phyloP scores from a whole-genome alignment of 2,329 filamentous ascomycete species.

The Colletotrichum sp. region DNA sequence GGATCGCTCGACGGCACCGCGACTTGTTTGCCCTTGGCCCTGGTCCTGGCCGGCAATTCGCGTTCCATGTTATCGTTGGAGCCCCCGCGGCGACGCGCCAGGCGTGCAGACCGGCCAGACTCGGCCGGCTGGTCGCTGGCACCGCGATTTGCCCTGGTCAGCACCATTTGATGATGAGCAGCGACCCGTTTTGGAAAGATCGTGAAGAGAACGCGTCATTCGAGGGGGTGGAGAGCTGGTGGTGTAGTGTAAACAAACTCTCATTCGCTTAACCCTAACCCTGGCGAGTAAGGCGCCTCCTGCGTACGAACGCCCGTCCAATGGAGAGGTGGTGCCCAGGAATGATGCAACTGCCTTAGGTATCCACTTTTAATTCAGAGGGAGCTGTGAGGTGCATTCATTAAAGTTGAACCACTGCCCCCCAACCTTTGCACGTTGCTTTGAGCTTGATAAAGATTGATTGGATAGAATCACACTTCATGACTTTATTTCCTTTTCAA shows the following conservation, averaged over 20 bases:
- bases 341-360: neutral
- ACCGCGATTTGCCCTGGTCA: constrained; percentile 4
- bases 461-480: neutral
- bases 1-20: neutral
- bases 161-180: neutral
- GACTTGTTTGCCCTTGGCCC: neutral
- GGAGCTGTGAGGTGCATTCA: neutral
- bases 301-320: neutral
- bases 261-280: constrained; percentile 7
- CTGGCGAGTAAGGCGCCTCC: neutral
- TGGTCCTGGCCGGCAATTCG: neutral
- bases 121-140: neutral
- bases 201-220: neutral
- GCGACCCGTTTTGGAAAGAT: neutral
- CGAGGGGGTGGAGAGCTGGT: neutral
- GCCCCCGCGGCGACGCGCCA: neutral
- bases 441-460: neutral
- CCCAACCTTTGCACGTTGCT: neutral
- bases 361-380: neutral
- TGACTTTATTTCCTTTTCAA: neutral
- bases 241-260: neutral
- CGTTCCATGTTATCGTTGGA: neutral
- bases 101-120: neutral
- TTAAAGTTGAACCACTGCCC: neutral
- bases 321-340: neutral